Base-by-base conservation (phyloP, 495 filamentous ascomycete genomes). In the Hyaloscypha variabilis region DNA sequence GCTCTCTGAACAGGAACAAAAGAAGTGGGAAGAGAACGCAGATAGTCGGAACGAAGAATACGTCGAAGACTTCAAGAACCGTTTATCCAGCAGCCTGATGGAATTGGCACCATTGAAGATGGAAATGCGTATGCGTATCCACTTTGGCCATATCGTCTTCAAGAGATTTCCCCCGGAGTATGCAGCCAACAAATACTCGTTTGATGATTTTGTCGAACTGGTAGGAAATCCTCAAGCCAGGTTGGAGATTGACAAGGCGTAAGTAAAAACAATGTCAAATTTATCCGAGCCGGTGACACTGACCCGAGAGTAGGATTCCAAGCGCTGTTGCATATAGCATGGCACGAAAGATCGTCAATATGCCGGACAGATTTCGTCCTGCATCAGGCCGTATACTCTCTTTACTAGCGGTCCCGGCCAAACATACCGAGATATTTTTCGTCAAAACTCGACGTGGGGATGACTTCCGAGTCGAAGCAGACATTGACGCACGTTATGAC, bases 111-210 rank as follows among this genome's bases (percentile, higher is more conserved):
- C 63, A 55, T 42, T 75, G 28, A 67, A 70, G 8, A 30, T 76
- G 19, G 72, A 78, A 34, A 69, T 87, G 36, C 76, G 77, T 2
- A 79, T 91, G 81, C 79, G 83, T 24, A 77, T 88, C 3, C 77
- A 81, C 34, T 82, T 91, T 51, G 89, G 88, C 0, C 75, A 77
- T 0, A 77, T 86, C 29, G 67, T 81, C 8, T 73, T 91, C 17
- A 73, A 75, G 10, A 67, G 74, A 17, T 89, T 82, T 53, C 53
- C 3, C 34, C 4, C 39, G 2, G 31, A 36, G 1, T 69, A 69
- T 24, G 24, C 36, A 23, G n/a, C 42, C 8, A 8, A 49, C 0
- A 66, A 70, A 8, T 82, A 83, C 58, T 70, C 70, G 0, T 80
- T 85, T 46, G 70, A 77, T 8, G 79, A 89, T 11, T 86, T 91